Percentiles rank a stretch among this genome's conserved stretches.
Conservation (phyloP, 208 protist genomes). For the Naegleria gruberi region DNA sequence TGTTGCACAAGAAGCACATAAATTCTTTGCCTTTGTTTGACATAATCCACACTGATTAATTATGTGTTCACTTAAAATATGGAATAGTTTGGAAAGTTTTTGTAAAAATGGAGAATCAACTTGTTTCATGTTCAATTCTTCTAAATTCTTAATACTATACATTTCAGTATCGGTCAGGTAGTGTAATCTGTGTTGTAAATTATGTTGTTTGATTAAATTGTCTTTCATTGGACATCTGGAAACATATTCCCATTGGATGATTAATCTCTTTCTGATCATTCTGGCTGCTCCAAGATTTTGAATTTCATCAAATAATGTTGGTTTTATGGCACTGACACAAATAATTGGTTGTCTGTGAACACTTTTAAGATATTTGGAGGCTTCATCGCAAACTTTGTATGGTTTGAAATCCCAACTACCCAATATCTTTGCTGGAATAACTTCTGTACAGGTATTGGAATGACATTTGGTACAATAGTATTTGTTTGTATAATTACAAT, state of each 20-base stretch:
- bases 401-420: slow-evolving; percentile 45
- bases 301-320: slow-evolving; percentile 30
- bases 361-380: slow-evolving; percentile 34
- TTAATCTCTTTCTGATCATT: slow-evolving; percentile 12
- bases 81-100: neutral
- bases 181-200: neutral
- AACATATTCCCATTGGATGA: neutral
- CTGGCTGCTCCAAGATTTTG: neutral
- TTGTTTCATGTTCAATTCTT: neutral
- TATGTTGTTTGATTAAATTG: neutral
- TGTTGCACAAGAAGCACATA: neutral
- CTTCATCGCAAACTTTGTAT: slow-evolving; percentile 38
- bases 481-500: slow-evolving; percentile 49
- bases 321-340: slow-evolving; percentile 39
- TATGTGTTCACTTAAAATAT: neutral
- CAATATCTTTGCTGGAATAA: slow-evolving; percentile 43
- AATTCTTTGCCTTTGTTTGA: neutral
- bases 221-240: neutral
- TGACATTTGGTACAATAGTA: slow-evolving; percentile 49
- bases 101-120: neutral
- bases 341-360: slow-evolving; percentile 39
- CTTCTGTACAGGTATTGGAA: neutral
- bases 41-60: neutral
- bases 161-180: slow-evolving; percentile 6
- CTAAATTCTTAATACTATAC: neutral